Base-by-base conservation (phyloP, 768 basidiomycete genomes). In the Gymnopilus junonius region DNA sequence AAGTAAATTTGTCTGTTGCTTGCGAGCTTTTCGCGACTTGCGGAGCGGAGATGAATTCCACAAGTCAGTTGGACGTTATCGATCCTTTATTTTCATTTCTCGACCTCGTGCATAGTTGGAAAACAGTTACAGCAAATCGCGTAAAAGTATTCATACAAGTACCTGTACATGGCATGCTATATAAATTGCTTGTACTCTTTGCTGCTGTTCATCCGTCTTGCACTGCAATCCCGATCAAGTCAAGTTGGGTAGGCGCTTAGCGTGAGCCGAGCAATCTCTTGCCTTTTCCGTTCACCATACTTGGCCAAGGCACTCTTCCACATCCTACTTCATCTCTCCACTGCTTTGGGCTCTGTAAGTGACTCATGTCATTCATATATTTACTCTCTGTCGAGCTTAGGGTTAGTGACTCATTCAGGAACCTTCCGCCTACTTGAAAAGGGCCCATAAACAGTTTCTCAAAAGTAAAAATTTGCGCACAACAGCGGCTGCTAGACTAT, bases 1-100 rank as follows among this genome's bases (percentile, higher is more conserved):
- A 32, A 7, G 4, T 14, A 35, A 23, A 14, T 34, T 39, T 21
- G 39, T 21, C 21, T 1, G 4, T 23, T 11, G n/a, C n/a, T 12
- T 55, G 60, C 53, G 53, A 35, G 31, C 43, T 55, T 62, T 55
- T 55, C 54, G 61, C 61, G 61, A 62, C 29, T 62, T 56, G 54
- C 12, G 2, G 4, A 23, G 29, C 56, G 56, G 42, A 32, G 31
- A 58, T 55, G 54, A 40, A 29, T 37, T 51, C 2, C 23, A 39
- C 8, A 40, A 12, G 46, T 35, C 8, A 37, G 34, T 50, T 50
- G 32, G 51, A 55, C 51, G 21, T 43, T 61, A 53, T 61, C 59
- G 59, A 61, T 61, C 40, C 23, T 2, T 27, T 10, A 17, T 20
- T 7, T 53, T 12, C 25, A 31, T 10, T n/a, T n/a, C n/a, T n/a